Evolutionary conservation across 352 stramenopile species (phyloP), one percentile per base, ranked within the genome.

Genomic region (Phytophthora syringae): DNA sequence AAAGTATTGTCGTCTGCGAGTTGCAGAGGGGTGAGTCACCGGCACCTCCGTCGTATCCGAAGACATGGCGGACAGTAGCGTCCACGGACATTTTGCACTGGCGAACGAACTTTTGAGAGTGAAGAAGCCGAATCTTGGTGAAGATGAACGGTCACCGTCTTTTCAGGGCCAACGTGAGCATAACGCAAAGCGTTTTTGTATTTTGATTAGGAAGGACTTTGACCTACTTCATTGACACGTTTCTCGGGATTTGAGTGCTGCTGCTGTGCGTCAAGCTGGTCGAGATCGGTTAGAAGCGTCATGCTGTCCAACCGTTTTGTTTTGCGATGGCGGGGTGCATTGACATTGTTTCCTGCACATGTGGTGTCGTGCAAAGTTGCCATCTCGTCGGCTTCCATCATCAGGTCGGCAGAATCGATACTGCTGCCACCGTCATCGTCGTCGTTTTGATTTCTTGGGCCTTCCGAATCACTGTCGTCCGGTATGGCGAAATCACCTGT

Each of bases 1-100:
- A 92, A 56, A 28, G 82, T 93, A 67, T 83, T 71, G 55, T 93
- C 84, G 60, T 94, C 82, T 49, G 76, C 80, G 43, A 94, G 75
- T 45, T 89, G 77, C 37, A 94, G 50, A 48, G 69, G 54, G 66
- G 55, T 12, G 57, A 52, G 30, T 68, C 43, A 11, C 57, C 65
- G 5, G 47, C 21, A 43, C 45, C 30, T 12, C 82, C 80, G 36
- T 73, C 73, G 50, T 91, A 92, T 15, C 77, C 82, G 56, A 94
- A 90, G 25, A 77, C 80, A 50, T 94, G 84, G 25, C 76, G 80
- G 58, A 76, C 64, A 1, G 75, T 84, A 56, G 75, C 79, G 56
- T 93, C 86, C 24, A 94, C 70, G 39, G 70, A 78, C 66, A 78
- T 78, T 27, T 39, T 47, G 11, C 6, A 37, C 47, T 16, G 6